These are phyloP conservation scores for Xylariaceae sp. DNA, from an alignment of 2,329 filamentous ascomycete genomes.

Conservation along the genomic window DNA sequence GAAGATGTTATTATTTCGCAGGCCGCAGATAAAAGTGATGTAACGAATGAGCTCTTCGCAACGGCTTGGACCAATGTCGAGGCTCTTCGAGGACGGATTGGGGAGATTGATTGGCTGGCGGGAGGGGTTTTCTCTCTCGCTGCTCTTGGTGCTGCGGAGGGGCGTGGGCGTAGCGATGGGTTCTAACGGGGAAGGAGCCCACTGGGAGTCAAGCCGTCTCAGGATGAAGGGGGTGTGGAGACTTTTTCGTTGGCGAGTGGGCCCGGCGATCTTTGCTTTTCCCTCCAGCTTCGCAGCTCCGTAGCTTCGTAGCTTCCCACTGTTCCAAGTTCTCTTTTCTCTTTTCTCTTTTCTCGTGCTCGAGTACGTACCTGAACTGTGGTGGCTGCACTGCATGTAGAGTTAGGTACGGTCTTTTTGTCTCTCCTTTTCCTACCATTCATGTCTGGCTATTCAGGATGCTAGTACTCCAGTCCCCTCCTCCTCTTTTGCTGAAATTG, in stretches of 20 bases:
- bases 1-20: conserved; percentile 9
- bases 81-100: conserved; percentile 28
- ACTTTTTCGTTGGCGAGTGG: neutral
- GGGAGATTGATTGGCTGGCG: conserved; percentile 30
- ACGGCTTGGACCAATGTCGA: conserved; percentile 19
- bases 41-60: conserved; percentile 28
- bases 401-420: neutral
- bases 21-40: conserved; percentile 23
- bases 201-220: neutral
- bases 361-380: conserved; percentile 5
- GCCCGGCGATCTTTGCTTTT: too few relatives aligned
- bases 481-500: neutral
- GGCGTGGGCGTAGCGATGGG: neutral
- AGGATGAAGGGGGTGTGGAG: neutral
- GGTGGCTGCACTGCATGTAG: neutral
- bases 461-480: neutral
- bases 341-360: neutral
- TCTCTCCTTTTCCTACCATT: neutral
- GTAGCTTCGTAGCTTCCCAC: too few relatives aligned
- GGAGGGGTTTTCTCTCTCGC: conserved; percentile 13
- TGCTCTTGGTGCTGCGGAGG: neutral
- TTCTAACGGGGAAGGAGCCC: neutral
- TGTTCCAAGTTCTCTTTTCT: neutral
- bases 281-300: too few relatives aligned
- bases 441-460: neutral